A percentile compares a stretch with the other conserved stretches of the same genome.
These are phyloP conservation scores for Gossypium schwendimanii DNA, from an alignment of 441 rosid genomes.

Conservation along the genomic window DNA sequence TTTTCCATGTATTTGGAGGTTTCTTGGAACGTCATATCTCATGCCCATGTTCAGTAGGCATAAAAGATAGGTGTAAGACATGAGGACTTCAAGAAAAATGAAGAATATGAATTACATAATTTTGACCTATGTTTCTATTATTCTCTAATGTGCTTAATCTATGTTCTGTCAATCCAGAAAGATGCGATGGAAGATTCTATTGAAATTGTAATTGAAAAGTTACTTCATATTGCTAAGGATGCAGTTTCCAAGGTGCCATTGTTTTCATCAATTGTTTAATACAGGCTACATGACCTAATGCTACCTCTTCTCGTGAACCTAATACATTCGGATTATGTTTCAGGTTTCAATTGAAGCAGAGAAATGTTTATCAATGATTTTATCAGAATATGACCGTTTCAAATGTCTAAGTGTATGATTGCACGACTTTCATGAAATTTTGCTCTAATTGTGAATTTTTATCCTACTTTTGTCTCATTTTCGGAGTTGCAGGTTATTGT, in stretches of 20 bases:
- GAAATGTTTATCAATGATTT: slow-evolving; percentile 12
- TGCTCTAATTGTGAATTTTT: background rate
- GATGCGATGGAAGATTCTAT: slow-evolving; percentile 18
- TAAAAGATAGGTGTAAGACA: background rate
- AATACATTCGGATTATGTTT: background rate
- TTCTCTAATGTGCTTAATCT: background rate
- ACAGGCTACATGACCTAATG: background rate
- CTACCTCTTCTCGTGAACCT: background rate
- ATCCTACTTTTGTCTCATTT: background rate
- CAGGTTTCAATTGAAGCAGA: slow-evolving; percentile 18
- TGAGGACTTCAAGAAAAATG: background rate
- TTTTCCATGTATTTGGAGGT: background rate
- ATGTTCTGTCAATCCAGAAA: slow-evolving; percentile 13
- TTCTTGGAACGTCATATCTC: background rate
- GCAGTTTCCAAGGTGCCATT: slow-evolving; percentile 9
- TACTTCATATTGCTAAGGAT: slow-evolving; percentile 13
- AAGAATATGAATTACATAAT: background rate
- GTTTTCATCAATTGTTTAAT: background rate
- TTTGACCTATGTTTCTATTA: background rate
- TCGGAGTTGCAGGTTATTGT: slow-evolving; percentile 9
- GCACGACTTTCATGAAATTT: background rate
- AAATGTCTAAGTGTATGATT: slow-evolving; percentile 16
- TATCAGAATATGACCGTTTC: slow-evolving; percentile 17
- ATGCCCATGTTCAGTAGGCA: background rate
- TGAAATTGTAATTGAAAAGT: slow-evolving; percentile 18